phyloP scores from a whole-genome alignment of 192 early-diverging fungal genomes.

The Coemansia sp. region DNA sequence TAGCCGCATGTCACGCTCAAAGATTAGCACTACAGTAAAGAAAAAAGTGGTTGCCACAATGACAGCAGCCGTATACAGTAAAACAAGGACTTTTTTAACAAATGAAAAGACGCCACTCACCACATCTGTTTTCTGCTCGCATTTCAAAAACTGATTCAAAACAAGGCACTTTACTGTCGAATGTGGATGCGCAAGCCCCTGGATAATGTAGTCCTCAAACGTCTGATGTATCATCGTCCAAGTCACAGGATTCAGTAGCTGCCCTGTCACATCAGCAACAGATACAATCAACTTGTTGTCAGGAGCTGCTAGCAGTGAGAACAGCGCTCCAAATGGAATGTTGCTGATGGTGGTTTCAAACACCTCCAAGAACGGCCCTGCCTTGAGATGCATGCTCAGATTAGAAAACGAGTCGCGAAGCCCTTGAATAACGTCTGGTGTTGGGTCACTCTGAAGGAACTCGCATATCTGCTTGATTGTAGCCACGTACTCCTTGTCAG shows the following conservation, averaged over 20 bases:
- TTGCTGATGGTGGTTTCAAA: conserved; percentile 50
- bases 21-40: background rate
- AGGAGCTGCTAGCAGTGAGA: conserved; percentile 46
- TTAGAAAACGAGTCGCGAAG: conserved; percentile 39
- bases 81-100: background rate
- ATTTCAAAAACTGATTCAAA: conserved; percentile 50
- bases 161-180: conserved; percentile 47
- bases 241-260: conserved; percentile 46
- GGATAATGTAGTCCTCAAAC: conserved; percentile 53
- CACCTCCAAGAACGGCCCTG: conserved; percentile 49
- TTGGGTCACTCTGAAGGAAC: conserved; percentile 49
- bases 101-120: conserved; percentile 22
- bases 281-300: conserved; percentile 46
- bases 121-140: conserved; percentile 27
- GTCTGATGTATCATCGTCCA: conserved; percentile 52
- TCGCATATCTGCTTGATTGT: conserved; percentile 50
- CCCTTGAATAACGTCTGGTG: conserved; percentile 41
- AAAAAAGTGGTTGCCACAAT: background rate
- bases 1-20: conserved; percentile 7
- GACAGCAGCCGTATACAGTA: background rate
- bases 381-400: conserved; percentile 44
- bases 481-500: conserved; percentile 36
- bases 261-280: conserved; percentile 37
- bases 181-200: conserved; percentile 49
- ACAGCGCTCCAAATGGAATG: conserved; percentile 48